A percentile compares a stretch with the other conserved stretches of the same genome.
phyloP scores from a whole-genome alignment of 306 rosid genomes.

The Vachellia collinsii region DNA sequence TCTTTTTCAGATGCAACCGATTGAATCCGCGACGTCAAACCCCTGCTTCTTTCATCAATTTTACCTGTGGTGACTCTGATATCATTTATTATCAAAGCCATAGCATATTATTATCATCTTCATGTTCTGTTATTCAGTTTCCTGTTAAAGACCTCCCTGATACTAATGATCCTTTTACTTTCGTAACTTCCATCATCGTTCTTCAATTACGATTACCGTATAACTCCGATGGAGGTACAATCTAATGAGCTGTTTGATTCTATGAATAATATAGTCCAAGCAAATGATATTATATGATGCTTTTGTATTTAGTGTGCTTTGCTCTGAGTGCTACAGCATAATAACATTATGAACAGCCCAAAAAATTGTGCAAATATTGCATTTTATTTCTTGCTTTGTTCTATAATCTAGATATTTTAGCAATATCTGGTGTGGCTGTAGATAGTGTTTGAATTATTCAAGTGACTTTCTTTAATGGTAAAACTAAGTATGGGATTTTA shows the following conservation, averaged over 20 bases:
- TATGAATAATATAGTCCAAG: background rate
- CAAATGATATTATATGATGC: background rate
- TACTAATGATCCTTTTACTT: background rate
- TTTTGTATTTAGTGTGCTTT: background rate
- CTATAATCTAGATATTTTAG: background rate
- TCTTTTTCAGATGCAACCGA: slow-evolving; percentile 39
- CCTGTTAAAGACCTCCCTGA: slow-evolving; percentile 41
- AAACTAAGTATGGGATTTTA: background rate
- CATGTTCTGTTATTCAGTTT: slow-evolving; percentile 46
- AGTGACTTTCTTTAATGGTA: background rate
- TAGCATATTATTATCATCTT: slow-evolving; percentile 26
- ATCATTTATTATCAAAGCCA: background rate
- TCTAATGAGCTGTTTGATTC: background rate
- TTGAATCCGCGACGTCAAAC: background rate
- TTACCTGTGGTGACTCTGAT: slow-evolving; percentile 1
- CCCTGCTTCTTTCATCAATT: background rate
- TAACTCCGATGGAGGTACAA: slow-evolving; percentile 38
- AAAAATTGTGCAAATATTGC: background rate
- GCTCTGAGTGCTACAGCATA: too few relatives aligned
- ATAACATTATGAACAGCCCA: too few relatives aligned
- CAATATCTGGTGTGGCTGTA: background rate
- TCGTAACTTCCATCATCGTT: slow-evolving; percentile 6
- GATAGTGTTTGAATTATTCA: background rate
- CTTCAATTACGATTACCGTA: slow-evolving; percentile 16
- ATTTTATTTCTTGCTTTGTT: background rate